Evolutionary conservation across 768 basidiomycete species (phyloP).

Genomic region (Psilocybe subaeruginosa): DNA sequence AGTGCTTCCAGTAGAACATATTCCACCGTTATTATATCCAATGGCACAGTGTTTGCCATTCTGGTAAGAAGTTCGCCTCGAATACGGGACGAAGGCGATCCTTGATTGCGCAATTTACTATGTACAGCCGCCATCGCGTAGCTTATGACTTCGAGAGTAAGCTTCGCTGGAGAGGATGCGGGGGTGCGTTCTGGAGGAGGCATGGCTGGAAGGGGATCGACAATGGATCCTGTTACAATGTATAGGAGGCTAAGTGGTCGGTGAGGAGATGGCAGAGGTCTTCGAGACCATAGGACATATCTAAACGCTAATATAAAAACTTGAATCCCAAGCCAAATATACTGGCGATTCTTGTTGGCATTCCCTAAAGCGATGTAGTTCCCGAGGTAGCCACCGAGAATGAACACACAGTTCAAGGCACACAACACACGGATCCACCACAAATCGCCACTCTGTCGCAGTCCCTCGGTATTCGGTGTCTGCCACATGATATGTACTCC

Average conservation of each 20-base stretch:
- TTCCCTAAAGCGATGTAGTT: background rate
- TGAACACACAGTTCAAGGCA: background rate
- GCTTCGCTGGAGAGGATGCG: background rate
- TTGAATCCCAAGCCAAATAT: background rate
- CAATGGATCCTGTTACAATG: background rate
- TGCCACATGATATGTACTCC: slow-evolving; percentile 1
- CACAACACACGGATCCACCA: slow-evolving; percentile 1
- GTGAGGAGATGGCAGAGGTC: background rate
- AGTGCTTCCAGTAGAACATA: background rate
- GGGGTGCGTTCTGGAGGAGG: background rate
- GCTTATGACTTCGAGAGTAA: background rate
- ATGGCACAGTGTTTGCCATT: background rate
- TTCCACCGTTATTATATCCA: background rate
- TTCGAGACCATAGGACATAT: background rate
- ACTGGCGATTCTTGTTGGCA: background rate
- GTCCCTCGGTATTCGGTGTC: background rate
- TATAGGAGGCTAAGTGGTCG: background rate
- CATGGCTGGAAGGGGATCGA: background rate
- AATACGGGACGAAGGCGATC: background rate
- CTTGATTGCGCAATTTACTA: background rate
- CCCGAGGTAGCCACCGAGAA: background rate
- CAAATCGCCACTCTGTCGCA: background rate
- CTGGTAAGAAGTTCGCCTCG: background rate
- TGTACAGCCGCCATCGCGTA: background rate
- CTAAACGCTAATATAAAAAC: background rate